phyloP scores from a whole-genome alignment of 139 green algal species.

The Chlamydomonas schloesseri region DNA sequence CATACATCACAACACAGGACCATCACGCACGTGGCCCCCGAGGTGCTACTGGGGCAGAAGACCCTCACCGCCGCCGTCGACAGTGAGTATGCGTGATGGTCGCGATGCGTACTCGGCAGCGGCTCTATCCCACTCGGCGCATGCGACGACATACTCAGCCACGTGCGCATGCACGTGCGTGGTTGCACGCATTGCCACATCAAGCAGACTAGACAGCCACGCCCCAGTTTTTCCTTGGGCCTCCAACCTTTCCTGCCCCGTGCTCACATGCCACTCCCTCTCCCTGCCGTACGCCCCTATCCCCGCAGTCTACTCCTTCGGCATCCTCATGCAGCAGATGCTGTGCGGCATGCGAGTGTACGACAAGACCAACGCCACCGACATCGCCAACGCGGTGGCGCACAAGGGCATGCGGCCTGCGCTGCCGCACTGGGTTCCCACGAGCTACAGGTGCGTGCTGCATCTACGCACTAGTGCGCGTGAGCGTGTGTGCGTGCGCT shows the following conservation, averaged over 20 bases:
- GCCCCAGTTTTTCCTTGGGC: no score
- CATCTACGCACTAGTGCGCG: no score
- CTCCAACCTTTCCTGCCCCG: no score
- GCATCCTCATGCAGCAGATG: conserved; percentile 39
- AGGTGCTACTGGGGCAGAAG: conserved; percentile 22
- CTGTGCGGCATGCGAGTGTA: conserved; percentile 40
- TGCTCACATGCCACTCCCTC: no score
- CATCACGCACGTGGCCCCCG: conserved; percentile 37
- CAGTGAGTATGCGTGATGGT: not conserved
- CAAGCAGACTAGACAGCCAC: no score
- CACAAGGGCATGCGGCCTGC: conserved; percentile 15
- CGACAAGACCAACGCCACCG: not conserved
- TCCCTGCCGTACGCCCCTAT: no score
- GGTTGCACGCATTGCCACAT: no score
- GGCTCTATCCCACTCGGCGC: no score
- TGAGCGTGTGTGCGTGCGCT: not conserved
- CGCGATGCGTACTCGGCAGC: no score
- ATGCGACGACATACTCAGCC: no score
- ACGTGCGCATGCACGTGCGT: no score
- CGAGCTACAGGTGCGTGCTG: conserved; percentile 7
- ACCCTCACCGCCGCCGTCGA: not conserved
- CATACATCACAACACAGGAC: no score
- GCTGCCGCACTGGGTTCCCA: conserved; percentile 23
- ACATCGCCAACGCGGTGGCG: conserved; percentile 14
- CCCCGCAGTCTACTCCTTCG: conserved; percentile 8